Evolutionary conservation across 169 alveolate genomes (phyloP).

Genomic region (Plasmodium yoelii): DNA sequence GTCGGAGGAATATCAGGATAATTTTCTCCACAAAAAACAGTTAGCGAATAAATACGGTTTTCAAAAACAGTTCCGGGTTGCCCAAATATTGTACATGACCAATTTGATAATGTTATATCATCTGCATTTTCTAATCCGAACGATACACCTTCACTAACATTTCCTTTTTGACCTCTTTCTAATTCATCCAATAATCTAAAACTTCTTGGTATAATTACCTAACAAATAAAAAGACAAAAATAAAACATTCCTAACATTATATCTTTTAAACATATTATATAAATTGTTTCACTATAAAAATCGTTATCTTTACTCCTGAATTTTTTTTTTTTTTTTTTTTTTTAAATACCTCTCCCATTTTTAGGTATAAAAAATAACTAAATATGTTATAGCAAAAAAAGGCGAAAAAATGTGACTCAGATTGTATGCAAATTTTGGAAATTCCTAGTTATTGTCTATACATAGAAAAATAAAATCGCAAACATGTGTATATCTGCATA

Average conservation of each 20-base stretch:
- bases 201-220: constrained; percentile 96
- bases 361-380: constrained; percentile 4
- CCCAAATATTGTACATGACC: constrained; percentile 96
- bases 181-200: constrained; percentile 97
- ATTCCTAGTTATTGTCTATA: no score
- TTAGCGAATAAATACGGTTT: constrained; percentile 94
- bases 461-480: no score
- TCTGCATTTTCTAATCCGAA: constrained; percentile 95
- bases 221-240: constrained; percentile 2
- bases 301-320: neutral
- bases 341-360: constrained; percentile 19
- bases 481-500: neutral
- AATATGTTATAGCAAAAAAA: neutral
- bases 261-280: neutral
- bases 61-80: constrained; percentile 96
- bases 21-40: constrained; percentile 93
- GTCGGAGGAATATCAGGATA: constrained; percentile 98
- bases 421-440: neutral
- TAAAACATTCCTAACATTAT: neutral
- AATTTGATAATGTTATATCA: constrained; percentile 94
- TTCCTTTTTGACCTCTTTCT: constrained; percentile 98
- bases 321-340: neutral
- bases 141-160: constrained; percentile 96
- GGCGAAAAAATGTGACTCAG: neutral
- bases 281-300: no score